Evolutionary conservation across 257 asterid genomes (phyloP).

Genomic region (Paraleonurus japonicus): DNA sequence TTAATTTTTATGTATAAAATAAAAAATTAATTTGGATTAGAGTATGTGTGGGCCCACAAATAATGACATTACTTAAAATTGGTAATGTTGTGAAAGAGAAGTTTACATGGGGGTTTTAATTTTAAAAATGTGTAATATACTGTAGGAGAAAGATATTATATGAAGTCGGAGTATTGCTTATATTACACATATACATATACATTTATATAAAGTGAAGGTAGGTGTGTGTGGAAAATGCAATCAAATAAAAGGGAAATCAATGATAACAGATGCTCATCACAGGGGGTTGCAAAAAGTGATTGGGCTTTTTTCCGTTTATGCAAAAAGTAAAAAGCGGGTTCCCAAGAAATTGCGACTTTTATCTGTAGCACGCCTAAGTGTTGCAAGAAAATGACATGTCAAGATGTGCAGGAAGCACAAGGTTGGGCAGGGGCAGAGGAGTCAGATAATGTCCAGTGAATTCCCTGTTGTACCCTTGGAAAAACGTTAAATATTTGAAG

Average conservation of each 20-base stretch:
- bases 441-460: slow-evolving; percentile 25
- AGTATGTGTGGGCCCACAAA: no score
- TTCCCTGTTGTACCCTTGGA: slow-evolving; percentile 24
- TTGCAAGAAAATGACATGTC: slow-evolving; percentile 31
- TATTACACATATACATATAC: no score
- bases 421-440: slow-evolving; percentile 30
- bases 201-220: neutral
- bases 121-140: no score
- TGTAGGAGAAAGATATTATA: no score
- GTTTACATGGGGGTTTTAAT: no score
- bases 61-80: no score
- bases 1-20: no score
- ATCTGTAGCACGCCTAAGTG: slow-evolving; percentile 30
- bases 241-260: neutral
- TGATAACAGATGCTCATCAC: neutral
- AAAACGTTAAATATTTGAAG: neutral
- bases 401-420: slow-evolving; percentile 24
- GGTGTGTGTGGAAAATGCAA: neutral
- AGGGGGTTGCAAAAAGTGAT: slow-evolving; percentile 16
- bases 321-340: slow-evolving; percentile 27
- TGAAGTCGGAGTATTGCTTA: no score
- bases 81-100: no score
- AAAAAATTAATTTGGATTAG: no score
- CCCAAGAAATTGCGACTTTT: slow-evolving; percentile 31
- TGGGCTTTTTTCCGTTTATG: slow-evolving; percentile 27